Percentiles rank a stretch among this genome's conserved stretches.
These are phyloP conservation scores for Auriculariales sp. DNA, from an alignment of 768 basidiomycete genomes.

Conservation along the genomic window DNA sequence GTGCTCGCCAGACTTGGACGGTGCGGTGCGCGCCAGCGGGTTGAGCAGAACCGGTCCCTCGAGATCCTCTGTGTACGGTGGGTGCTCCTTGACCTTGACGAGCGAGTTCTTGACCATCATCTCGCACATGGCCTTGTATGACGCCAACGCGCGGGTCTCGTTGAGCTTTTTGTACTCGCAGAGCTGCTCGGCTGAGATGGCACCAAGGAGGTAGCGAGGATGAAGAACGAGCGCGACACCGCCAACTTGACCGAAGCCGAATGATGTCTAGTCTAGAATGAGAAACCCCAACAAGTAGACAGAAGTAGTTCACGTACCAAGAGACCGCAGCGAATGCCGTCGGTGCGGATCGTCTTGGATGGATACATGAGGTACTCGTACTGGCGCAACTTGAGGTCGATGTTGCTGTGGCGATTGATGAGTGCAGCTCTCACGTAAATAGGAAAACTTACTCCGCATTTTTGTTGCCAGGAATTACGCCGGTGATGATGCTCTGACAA, in stretches of 20 bases:
- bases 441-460: conserved; percentile 73
- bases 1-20: conserved; percentile 80
- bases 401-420: conserved; percentile 42
- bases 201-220: conserved; percentile 80
- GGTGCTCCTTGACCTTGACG: conserved; percentile 87
- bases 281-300: neutral
- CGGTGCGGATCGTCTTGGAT: conserved; percentile 89
- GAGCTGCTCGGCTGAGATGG: conserved; percentile 65
- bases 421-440: conserved; percentile 2
- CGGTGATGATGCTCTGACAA: conserved; percentile 68
- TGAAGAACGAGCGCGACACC: conserved; percentile 80
- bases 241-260: conserved; percentile 98
- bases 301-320: conserved; percentile 40
- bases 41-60: conserved; percentile 82
- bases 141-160: conserved; percentile 46
- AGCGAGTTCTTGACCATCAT: conserved; percentile 91
- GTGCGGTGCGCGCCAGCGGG: conserved; percentile 74
- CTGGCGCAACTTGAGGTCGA: conserved; percentile 83
- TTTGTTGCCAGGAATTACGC: conserved; percentile 87
- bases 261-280: conserved; percentile 49
- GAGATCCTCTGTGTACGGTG: conserved; percentile 76
- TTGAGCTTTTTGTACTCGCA: conserved; percentile 62
- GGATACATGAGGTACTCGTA: conserved; percentile 93
- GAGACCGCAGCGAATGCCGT: conserved; percentile 75
- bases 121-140: conserved; percentile 86